A percentile compares a stretch with the other conserved stretches of the same genome.
Conservation (phyloP, 805 yeast genomes). For the Kluyveromyces nonfermentans region DNA sequence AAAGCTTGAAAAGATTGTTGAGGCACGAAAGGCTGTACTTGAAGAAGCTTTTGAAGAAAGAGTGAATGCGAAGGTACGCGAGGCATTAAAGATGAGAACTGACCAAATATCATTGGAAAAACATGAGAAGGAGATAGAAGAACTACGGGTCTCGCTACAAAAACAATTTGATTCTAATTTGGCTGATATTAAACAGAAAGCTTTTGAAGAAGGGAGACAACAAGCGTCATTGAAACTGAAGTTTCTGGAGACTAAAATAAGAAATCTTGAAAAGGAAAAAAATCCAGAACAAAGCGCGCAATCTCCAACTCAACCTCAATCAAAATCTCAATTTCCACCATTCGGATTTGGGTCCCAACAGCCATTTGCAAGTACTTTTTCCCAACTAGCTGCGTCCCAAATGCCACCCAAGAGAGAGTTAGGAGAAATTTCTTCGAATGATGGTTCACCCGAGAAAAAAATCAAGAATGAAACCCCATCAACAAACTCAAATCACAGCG, state of each 20-base stretch:
- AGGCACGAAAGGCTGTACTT: slow-evolving; percentile 28
- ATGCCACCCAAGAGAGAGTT: slow-evolving; percentile 1
- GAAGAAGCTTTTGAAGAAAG: slow-evolving; percentile 18
- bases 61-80: slow-evolving; percentile 10
- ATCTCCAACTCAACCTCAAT: slow-evolving; percentile 8
- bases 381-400: slow-evolving; percentile 1
- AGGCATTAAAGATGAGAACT: slow-evolving; percentile 5
- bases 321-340: slow-evolving; percentile 3
- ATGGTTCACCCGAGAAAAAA: slow-evolving; percentile 3
- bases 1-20: slow-evolving; percentile 49
- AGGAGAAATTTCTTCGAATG: slow-evolving; percentile 5
- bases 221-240: slow-evolving; percentile 26
- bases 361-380: slow-evolving; percentile 1
- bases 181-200: slow-evolving; percentile 16
- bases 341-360: slow-evolving; percentile 1
- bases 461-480: slow-evolving; percentile 4
- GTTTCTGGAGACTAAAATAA: slow-evolving; percentile 21
- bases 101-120: slow-evolving; percentile 2
- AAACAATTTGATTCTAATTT: slow-evolving; percentile 13
- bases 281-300: slow-evolving; percentile 4
- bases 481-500: background rate
- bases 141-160: slow-evolving; percentile 14
- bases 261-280: slow-evolving; percentile 23
- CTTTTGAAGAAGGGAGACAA: slow-evolving; percentile 28
- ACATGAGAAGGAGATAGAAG: slow-evolving; percentile 15